Evolutionary conservation across 2,329 filamentous ascomycete genomes (phyloP), one percentile per base, ranked within the genome.

Genomic region (Cucurbitaria berberidis): DNA sequence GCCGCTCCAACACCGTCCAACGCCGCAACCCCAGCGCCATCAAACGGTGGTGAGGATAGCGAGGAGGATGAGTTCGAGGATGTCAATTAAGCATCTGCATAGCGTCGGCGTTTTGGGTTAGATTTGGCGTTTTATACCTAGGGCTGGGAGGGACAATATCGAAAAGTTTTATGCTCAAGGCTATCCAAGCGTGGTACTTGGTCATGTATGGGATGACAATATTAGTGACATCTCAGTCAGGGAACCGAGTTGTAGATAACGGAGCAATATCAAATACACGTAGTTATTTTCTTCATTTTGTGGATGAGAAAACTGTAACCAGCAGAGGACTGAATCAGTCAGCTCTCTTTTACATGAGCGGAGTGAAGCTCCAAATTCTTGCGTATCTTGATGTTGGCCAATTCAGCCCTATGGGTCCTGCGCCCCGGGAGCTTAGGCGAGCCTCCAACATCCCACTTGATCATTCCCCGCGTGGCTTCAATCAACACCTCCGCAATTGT

Each of bases 51-150:
- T 8, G 78, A 80, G 30, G 78, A 79, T 60, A 79, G 74, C 19
- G 75, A 77, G 21, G 76, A 80, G 48, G 73, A 80, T 40, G 78
- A 80, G 49, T 81, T 81, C 51, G 78, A 79, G 54, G 76, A 80
- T 59, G 77, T 78, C 32, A 61, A 64, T 51, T 67, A 51, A 66
- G 59, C 50, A 39, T 57, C n/a, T 51, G 52, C 55, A 57, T 57
- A 55, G 51, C 51, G 47, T 46, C 32, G 55, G 55, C 53, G 55
- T 59, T 51, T n/a, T 45, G 35, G 43, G 32, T 22, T 34, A 29
- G 44, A 42, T 16, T 39, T 24, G 19, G 18, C 36, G 18, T 39
- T n/a, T 39, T 39, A 39, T 22, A 39, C 36, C 36, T 39, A 22
- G 36, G 19, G 10, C 11, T 39, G 16, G 36, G 15, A 34, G 30